Evolutionary conservation across 306 rosid species (phyloP).

Genomic region (Erythrophleum fordii): DNA sequence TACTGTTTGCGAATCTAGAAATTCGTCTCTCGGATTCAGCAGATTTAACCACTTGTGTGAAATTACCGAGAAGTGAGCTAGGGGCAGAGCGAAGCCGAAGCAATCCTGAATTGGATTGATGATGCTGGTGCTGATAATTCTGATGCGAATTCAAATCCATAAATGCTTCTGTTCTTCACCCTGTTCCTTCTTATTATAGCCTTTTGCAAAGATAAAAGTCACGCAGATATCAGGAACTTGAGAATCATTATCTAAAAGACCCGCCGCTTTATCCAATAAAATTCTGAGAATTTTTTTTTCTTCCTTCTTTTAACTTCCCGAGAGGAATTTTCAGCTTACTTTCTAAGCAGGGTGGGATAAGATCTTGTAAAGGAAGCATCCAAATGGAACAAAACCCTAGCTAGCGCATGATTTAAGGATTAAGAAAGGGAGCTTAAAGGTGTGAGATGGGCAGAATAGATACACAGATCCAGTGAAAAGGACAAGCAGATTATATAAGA

Average conservation of each 20-base stretch:
- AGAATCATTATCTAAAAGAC: conserved; percentile 46
- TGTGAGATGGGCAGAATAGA: conserved; percentile 30
- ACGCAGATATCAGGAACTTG: conserved; percentile 30
- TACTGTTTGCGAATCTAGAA: conserved; percentile 48
- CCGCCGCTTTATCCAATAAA: conserved; percentile 39
- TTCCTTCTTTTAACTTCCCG: conserved; percentile 43
- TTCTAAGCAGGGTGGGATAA: conserved; percentile 78
- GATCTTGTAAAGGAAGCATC: conserved; percentile 85
- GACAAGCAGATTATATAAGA: conserved; percentile 18
- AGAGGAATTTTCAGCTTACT: conserved; percentile 55
- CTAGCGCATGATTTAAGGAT: conserved; percentile 43
- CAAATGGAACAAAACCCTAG: conserved; percentile 28
- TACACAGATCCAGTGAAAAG: conserved; percentile 35
- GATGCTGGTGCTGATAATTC: conserved; percentile 43
- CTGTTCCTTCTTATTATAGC: neutral
- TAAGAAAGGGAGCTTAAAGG: conserved; percentile 36
- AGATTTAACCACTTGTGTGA: conserved; percentile 30
- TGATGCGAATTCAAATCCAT: conserved; percentile 72
- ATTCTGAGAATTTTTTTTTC: conserved; percentile 46
- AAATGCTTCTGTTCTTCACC: conserved; percentile 8
- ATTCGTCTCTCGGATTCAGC: conserved; percentile 44
- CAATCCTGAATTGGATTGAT: conserved; percentile 62
- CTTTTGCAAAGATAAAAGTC: conserved; percentile 40
- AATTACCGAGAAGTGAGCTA: conserved; percentile 55
- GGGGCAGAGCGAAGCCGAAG: conserved; percentile 92